phyloP scores from a whole-genome alignment of 495 filamentous ascomycete species.

The Articulospora tetracladia region DNA sequence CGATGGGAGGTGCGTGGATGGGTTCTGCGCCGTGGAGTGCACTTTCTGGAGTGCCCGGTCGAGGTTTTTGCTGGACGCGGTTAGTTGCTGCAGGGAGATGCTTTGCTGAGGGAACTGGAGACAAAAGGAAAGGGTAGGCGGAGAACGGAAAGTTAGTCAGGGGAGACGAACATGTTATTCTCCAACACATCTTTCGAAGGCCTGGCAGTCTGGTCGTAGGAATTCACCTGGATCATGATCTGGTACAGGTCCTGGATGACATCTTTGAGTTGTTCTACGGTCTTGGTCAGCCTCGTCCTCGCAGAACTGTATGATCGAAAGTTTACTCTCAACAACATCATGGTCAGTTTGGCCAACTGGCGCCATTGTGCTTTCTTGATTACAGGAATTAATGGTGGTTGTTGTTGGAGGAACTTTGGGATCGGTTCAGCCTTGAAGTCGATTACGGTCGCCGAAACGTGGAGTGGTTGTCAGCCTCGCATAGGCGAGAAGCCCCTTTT shows the following conservation, averaged over 20 bases:
- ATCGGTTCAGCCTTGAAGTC: not conserved
- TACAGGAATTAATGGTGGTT: not conserved
- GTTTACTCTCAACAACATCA: slow-evolving; percentile 41
- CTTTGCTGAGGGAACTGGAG: no score
- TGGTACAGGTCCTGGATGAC: slow-evolving; percentile 87
- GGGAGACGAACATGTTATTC: slow-evolving; percentile 50
- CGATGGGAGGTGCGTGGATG: slow-evolving; percentile 26
- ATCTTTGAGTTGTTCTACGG: slow-evolving; percentile 56
- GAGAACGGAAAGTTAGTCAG: slow-evolving; percentile 1
- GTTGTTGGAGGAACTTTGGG: not conserved
- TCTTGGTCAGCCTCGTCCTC: slow-evolving; percentile 1
- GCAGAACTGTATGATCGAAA: not conserved
- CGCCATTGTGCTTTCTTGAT: slow-evolving; percentile 33
- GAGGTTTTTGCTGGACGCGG: slow-evolving; percentile 27
- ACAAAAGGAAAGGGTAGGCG: no score
- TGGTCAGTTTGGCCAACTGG: slow-evolving; percentile 41
- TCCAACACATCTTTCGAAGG: slow-evolving; percentile 55
- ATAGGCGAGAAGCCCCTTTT: not conserved
- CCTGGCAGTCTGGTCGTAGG: slow-evolving; percentile 60
- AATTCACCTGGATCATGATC: slow-evolving; percentile 66
- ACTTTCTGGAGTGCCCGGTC: slow-evolving; percentile 37
- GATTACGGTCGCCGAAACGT: not conserved
- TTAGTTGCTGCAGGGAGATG: no score
- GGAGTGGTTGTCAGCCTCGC: not conserved
- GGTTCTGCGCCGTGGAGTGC: slow-evolving; percentile 30